Evolutionary conservation across 176 grass and related monocot genomes (phyloP).

Genomic region (Microstegium vimineum): DNA sequence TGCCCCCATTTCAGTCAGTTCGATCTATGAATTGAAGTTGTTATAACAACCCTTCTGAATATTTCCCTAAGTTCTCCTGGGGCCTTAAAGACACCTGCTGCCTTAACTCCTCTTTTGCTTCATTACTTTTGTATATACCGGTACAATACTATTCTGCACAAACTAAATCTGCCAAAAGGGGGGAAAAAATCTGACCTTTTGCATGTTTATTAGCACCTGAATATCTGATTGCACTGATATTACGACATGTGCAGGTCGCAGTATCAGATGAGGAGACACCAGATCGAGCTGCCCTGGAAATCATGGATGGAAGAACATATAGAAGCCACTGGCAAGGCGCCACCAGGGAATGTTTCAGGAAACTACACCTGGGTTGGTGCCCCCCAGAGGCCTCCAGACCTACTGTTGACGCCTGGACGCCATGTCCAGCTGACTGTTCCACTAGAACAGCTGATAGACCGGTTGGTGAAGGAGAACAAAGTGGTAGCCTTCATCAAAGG

Average conservation of each 20-base stretch:
- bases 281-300: constrained; percentile 65
- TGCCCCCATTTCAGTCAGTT: not conserved
- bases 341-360: constrained; percentile 80
- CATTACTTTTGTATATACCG: no score
- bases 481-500: no score
- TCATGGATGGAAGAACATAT: constrained; percentile 95
- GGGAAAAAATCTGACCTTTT: not conserved
- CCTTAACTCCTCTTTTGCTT: not conserved
- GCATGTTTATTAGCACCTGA: not conserved
- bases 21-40: not conserved
- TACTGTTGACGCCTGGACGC: no score
- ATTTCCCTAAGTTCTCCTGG: not conserved
- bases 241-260: constrained; percentile 41
- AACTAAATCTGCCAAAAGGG: not conserved
- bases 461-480: no score
- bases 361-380: no score
- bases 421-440: no score
- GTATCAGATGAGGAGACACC: constrained; percentile 42
- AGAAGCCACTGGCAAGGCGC: constrained; percentile 59
- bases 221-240: not conserved
- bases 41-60: no score
- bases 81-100: not conserved
- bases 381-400: no score
- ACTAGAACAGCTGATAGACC: no score
- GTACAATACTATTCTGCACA: not conserved